Base-by-base conservation (phyloP, 495 filamentous ascomycete species). In the Penicillium dipodomyicola region DNA sequence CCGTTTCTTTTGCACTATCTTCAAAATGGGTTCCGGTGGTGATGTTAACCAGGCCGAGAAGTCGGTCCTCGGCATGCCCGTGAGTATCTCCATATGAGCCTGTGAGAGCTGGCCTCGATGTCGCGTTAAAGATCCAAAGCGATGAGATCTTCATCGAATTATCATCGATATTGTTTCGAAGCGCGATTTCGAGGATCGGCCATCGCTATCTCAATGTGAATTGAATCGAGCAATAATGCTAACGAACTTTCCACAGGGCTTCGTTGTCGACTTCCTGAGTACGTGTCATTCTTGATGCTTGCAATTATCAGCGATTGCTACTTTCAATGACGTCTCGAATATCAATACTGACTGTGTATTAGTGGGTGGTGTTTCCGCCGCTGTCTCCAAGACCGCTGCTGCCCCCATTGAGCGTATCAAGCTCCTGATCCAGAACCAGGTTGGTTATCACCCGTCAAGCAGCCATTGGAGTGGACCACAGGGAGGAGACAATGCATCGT, bases 371-470 rank as follows among this genome's bases (percentile, higher is more conserved):
- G 88, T 98, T 64, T 96, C 94, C 70, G 94, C 94, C 73, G 94
- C 94, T 79, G 92, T 98, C 87, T 97, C 94, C 69, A 98, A 98
- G 89, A 98, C 94, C 66, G 95, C 95, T 72, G 94, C 94, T 77
- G 94, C 94, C 81, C 94, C 94, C 80, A 98, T 98, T 70, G 94
- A 98, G 91, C 94, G 94, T 90, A 88, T 98, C 82, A 98, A 98
- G 91, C 94, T 98, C 72, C 90, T 98, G 69, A 96, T 98, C 84
- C 94, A 98, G 86, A 98, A 97, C 84, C 94, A 98, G 88, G 93
- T 97, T 73, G 59, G 69, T 72, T 44, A 59, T 20, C 12, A 58
- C 46, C 11, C 32, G 22, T 49, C 46, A 41, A 37, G n/a, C 42
- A 37, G n/a, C 30, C 11, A 33, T 40, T 50, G 51, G 12, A 49